These are phyloP conservation scores for Hypoxylon lienhwacheense DNA, from an alignment of 495 filamentous ascomycete species.

Conservation along the genomic window DNA sequence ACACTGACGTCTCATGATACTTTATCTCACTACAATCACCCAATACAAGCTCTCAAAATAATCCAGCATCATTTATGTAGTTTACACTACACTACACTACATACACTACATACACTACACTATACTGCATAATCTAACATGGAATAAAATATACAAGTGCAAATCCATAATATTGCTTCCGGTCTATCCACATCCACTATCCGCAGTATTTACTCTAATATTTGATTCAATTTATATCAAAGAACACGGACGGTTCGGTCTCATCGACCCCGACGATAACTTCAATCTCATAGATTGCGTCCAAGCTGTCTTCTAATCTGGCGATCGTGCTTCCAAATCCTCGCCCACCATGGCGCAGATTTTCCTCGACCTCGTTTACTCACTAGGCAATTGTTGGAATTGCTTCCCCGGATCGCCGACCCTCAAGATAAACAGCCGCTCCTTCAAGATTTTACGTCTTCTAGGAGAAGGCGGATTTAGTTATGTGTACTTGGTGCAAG, in stretches of 20 bases:
- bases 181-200: not conserved
- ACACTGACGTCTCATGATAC: conserved; percentile 20
- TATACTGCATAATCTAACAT: no score
- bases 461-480: conserved; percentile 97
- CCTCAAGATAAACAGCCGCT: conserved; percentile 90
- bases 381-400: conserved; percentile 88
- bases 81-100: not conserved
- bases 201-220: not conserved
- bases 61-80: conserved; percentile 12
- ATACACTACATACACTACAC: no score
- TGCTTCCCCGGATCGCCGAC: conserved; percentile 94
- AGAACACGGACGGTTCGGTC: conserved; percentile 8
- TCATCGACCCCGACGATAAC: conserved; percentile 3
- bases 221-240: not conserved
- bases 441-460: conserved; percentile 91
- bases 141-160: no score
- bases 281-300: not conserved
- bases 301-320: not conserved
- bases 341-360: conserved; percentile 71
- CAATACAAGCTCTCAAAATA: conserved; percentile 17
- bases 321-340: not conserved
- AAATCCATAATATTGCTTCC: not conserved
- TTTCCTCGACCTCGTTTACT: conserved; percentile 85
- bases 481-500: conserved; percentile 97
- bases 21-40: no score